Evolutionary conservation across 2,329 filamentous ascomycete genomes (phyloP).

Genomic region (Aspergillus latus): DNA sequence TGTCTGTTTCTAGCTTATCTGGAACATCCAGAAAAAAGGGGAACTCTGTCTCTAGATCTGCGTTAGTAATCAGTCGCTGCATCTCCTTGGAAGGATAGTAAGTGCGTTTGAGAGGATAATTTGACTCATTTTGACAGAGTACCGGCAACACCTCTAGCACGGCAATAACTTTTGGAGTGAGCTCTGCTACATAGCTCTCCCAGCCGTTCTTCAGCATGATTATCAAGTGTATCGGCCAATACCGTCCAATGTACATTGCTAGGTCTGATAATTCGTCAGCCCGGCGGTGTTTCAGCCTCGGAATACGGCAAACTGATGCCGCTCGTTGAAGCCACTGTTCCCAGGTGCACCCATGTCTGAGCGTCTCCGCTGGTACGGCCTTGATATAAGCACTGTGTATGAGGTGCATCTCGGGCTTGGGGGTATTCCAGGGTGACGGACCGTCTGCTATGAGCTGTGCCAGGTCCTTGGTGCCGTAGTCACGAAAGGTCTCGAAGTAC

Average conservation of each 20-base stretch:
- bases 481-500: slow-evolving; percentile 5
- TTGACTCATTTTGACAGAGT: not conserved
- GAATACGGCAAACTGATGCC: slow-evolving; percentile 4
- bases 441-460: not conserved
- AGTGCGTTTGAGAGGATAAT: not conserved
- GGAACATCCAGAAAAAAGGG: too few species aligned
- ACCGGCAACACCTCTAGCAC: not conserved
- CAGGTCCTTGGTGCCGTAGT: slow-evolving; percentile 1
- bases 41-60: too few species aligned
- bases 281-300: slow-evolving; percentile 2
- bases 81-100: slow-evolving; percentile 1
- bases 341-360: slow-evolving; percentile 4
- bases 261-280: not conserved
- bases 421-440: not conserved
- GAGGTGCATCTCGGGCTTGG: slow-evolving; percentile 1
- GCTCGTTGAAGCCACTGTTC: slow-evolving; percentile 7
- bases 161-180: not conserved
- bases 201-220: not conserved
- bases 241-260: not conserved
- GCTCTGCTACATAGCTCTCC: not conserved
- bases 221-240: not conserved
- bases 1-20: too few species aligned
- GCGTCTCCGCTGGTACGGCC: not conserved
- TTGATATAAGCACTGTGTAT: slow-evolving; percentile 6
- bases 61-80: too few species aligned